phyloP scores from a whole-genome alignment of 805 yeast genomes.

The Candida ulmi region DNA sequence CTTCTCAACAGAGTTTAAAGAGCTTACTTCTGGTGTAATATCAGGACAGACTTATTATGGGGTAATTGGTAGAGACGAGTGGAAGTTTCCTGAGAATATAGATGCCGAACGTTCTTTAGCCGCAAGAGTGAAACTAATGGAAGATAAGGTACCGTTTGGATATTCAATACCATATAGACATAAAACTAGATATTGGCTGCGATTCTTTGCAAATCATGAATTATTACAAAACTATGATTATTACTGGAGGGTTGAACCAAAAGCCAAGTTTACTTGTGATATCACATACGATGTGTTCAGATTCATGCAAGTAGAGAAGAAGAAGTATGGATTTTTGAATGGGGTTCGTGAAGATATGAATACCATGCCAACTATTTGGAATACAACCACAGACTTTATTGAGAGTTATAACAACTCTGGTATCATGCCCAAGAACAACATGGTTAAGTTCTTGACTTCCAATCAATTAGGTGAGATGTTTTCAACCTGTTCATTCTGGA shows the following conservation, averaged over 20 bases:
- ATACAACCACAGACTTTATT: constrained; percentile 38
- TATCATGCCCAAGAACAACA: constrained; percentile 35
- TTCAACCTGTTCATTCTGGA: constrained; percentile 63
- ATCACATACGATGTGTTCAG: constrained; percentile 60
- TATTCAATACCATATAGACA: constrained; percentile 46
- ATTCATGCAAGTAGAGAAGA: constrained; percentile 44
- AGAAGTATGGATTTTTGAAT: constrained; percentile 60
- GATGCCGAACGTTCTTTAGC: constrained; percentile 40
- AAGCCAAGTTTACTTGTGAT: constrained; percentile 51
- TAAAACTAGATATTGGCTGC: constrained; percentile 41
- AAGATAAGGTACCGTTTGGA: constrained; percentile 38
- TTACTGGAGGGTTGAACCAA: constrained; percentile 74
- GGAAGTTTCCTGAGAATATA: constrained; percentile 59
- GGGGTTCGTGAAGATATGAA: constrained; percentile 48
- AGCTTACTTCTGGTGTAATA: constrained; percentile 36
- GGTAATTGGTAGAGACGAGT: constrained; percentile 45
- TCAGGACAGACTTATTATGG: constrained; percentile 61
- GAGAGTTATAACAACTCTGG: constrained; percentile 27
- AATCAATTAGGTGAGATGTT: constrained; percentile 10
- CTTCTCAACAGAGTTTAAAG: constrained; percentile 46
- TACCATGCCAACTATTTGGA: constrained; percentile 61
- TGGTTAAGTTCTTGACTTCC: constrained; percentile 55
- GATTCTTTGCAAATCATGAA: constrained; percentile 56
- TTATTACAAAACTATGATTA: constrained; percentile 52
- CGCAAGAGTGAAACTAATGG: constrained; percentile 35